Evolutionary conservation across 305 asterid genomes (phyloP), one percentile per base, ranked within the genome.

Genomic region (Rubia peregrina): DNA sequence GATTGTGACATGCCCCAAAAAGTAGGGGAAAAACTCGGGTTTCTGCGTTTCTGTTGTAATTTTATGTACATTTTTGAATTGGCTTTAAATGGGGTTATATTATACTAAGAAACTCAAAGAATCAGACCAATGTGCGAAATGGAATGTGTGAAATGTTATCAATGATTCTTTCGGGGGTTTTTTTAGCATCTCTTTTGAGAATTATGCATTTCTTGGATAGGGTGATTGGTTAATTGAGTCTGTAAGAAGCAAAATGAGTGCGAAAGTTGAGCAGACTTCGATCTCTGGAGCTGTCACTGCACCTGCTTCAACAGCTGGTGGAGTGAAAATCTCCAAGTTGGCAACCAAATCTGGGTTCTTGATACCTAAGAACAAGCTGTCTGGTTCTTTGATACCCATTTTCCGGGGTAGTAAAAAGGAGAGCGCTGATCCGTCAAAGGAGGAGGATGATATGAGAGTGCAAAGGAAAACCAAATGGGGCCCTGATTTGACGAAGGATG

Each of bases 391-490:
- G 80, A 89, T 91, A 75, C 98, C 96, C 71, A 78, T 83, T 22
- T 68, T 74, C 72, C 90, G 92, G 59, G 89, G 85, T 56, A 66
- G 86, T 69, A 93, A 89, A 78, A 89, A 83, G 83, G 88, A 83
- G 0, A 84, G 82, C 73, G 74, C 73, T 67, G 88, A 93, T 67
- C 48, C 80, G 44, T 71, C 65, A 33, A 87, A 79, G 36, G 88
- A 81, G 71, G 96, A 91, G 71, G 75, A 84, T 66, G 78, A 70
- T 67, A 83, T 82, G 73, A 84, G 71, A 77, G 83, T 73, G 69
- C 87, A 70, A 69, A 87, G 97, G 75, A 91, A 93, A 79, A 91
- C 97, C 81, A 89, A 84, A 86, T 93, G 98, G 98, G 93, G 95
- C 67, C 89, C 92, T 73, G 97, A 91, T 83, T 83, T 85, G 55